Evolutionary conservation across 2,329 filamentous ascomycete species (phyloP).

Genomic region (Neophaeococcomyces aloes): DNA sequence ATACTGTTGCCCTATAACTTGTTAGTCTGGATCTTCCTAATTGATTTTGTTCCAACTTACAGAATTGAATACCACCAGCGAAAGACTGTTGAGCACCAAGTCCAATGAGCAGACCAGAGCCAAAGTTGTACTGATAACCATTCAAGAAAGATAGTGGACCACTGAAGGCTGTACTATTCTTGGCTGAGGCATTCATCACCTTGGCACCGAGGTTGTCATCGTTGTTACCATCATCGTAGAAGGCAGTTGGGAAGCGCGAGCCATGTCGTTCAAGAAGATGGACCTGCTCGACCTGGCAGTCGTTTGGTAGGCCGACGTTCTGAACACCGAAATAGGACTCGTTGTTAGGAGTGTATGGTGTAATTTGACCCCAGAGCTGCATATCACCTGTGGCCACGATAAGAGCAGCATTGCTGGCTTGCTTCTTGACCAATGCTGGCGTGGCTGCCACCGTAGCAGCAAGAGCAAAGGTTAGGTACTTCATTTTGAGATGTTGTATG

Average conservation of each 20-base stretch:
- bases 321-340: constrained; percentile 31
- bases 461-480: too few relatives aligned
- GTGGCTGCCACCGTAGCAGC: too few relatives aligned
- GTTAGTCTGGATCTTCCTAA: too few relatives aligned
- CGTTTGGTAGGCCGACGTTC: constrained; percentile 38
- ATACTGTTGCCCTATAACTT: too few relatives aligned
- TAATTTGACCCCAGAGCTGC: too few relatives aligned
- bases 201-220: constrained; percentile 42
- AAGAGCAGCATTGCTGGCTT: too few relatives aligned
- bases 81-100: constrained; percentile 43
- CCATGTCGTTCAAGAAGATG: constrained; percentile 47
- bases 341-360: too few relatives aligned
- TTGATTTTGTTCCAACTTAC: too few relatives aligned
- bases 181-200: constrained; percentile 35
- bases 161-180: constrained; percentile 29
- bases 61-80: constrained; percentile 40
- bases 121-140: constrained; percentile 39
- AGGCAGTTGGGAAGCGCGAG: constrained; percentile 44
- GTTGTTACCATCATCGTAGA: constrained; percentile 41
- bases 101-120: constrained; percentile 37
- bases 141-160: constrained; percentile 46
- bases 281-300: constrained; percentile 47
- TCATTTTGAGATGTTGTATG: too few relatives aligned
- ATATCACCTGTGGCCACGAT: too few relatives aligned
- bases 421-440: too few relatives aligned